Base-by-base conservation (phyloP, 352 stramenopile genomes). In the Thraustotheca clavata region DNA sequence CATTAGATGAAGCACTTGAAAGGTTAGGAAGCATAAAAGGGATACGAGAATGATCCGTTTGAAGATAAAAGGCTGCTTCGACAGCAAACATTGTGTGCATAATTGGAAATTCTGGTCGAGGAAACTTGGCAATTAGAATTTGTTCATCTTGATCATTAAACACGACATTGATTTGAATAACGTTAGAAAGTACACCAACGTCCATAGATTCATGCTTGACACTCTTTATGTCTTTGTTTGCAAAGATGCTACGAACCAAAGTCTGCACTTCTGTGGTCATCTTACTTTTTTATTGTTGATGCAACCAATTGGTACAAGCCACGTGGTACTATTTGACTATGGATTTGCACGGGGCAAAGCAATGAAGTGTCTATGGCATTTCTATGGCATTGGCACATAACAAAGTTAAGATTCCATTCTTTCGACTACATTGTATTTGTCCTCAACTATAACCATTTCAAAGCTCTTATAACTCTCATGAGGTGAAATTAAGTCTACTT, bases 71-170 rank as follows among this genome's bases (percentile, higher is more conserved):
- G 22, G 70, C 84, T 32, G 78, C 87, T 55, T 92, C 83, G 43
- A 92, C 79, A 7, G 65, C 60, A 47, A 92, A 92, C 83, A 92
- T 92, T 20, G 69, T 76, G 67, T 90, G 78, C 39, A 92, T 86
- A 24, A 65, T 50, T 12, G 83, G 80, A 62, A 92, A 86, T 60
- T 92, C 83, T 3, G 78, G 78, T 0, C 83, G 79, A 60, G 88
- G 59, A 43, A 90, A 92, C 68, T 92, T 92, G 36, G 76, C 79
- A 36, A 92, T 78, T 16, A 87, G 74, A 63, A 41, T 38, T 11
- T 67, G 6, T 4, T 20, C 7, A 65, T 47, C 5, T 75, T 43
- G 16, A 90, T 55, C 27, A 67, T 39, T 26, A 78, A 71, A 0
- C 60, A 66, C 16, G 38, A 43, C 38, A 43, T 43, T 20, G 36